Percentiles rank a stretch among this genome's conserved stretches.
phyloP scores from a whole-genome alignment of 2,329 filamentous ascomycete genomes.

The Elsinoe fawcettii region DNA sequence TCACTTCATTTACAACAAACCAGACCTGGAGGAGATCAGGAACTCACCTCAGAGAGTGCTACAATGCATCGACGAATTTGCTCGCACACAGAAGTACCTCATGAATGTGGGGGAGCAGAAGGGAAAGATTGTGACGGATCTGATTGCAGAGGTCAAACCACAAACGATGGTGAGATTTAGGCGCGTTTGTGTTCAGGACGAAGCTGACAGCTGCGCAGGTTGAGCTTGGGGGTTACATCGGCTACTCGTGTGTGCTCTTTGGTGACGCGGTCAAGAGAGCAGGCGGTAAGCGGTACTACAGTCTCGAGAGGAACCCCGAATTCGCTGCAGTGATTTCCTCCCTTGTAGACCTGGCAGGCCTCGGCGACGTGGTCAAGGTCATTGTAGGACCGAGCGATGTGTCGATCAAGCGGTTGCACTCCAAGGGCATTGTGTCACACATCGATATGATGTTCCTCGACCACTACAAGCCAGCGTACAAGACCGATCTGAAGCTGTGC shows the following conservation, averaged over 20 bases:
- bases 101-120: constrained; percentile 77
- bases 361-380: constrained; percentile 62
- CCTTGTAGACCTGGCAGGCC: constrained; percentile 65
- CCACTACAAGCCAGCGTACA: constrained; percentile 71
- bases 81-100: constrained; percentile 57
- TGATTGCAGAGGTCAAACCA: constrained; percentile 61
- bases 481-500: constrained; percentile 65
- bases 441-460: constrained; percentile 73
- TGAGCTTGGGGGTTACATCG: constrained; percentile 73
- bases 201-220: constrained; percentile 37
- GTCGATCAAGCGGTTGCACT: constrained; percentile 55
- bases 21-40: constrained; percentile 55
- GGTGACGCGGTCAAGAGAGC: constrained; percentile 55
- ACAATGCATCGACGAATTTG: constrained; percentile 63
- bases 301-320: constrained; percentile 64
- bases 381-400: constrained; percentile 60
- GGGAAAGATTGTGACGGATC: constrained; percentile 59
- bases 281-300: constrained; percentile 60
- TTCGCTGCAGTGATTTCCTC: constrained; percentile 63
- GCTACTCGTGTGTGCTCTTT: constrained; percentile 74
- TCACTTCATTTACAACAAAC: constrained; percentile 57
- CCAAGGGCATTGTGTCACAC: constrained; percentile 45
- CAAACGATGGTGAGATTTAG: constrained; percentile 48
- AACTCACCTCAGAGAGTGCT: constrained; percentile 58
- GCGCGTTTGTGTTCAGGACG: not conserved